These are phyloP conservation scores for Rhizopus microsporus DNA, from an alignment of 371 early-diverging fungal genomes.

Conservation along the genomic window DNA sequence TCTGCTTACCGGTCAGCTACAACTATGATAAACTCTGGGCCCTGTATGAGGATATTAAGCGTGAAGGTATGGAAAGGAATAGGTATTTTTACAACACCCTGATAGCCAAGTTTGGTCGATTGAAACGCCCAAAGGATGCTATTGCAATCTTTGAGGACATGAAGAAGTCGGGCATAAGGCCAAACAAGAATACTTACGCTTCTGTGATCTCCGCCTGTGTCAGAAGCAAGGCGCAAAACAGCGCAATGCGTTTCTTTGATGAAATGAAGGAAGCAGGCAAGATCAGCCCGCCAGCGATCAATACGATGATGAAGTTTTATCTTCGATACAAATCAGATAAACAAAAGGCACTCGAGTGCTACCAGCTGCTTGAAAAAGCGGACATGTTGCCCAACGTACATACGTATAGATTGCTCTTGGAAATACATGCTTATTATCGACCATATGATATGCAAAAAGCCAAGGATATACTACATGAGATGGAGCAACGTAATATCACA, in stretches of 20 bases:
- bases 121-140: conserved; percentile 49
- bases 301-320: conserved; percentile 62
- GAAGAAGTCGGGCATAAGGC: conserved; percentile 41
- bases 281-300: conserved; percentile 33
- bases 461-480: conserved; percentile 40
- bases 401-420: conserved; percentile 54
- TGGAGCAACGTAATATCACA: conserved; percentile 37
- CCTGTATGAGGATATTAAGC: conserved; percentile 52
- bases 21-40: too few species aligned
- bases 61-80: conserved; percentile 45
- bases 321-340: conserved; percentile 50
- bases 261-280: conserved; percentile 38
- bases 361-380: conserved; percentile 34
- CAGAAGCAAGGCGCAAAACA: conserved; percentile 44
- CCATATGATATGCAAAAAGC: conserved; percentile 55
- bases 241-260: conserved; percentile 45
- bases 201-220: conserved; percentile 57
- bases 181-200: conserved; percentile 56
- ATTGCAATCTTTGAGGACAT: conserved; percentile 53
- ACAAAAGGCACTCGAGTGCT: conserved; percentile 48
- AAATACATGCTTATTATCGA: conserved; percentile 36
- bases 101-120: conserved; percentile 55
- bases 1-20: too few species aligned
- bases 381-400: conserved; percentile 49
- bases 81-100: conserved; percentile 59